Conservation (phyloP, 2,329 filamentous ascomycete genomes). For the Cladophialophora carrionii region DNA sequence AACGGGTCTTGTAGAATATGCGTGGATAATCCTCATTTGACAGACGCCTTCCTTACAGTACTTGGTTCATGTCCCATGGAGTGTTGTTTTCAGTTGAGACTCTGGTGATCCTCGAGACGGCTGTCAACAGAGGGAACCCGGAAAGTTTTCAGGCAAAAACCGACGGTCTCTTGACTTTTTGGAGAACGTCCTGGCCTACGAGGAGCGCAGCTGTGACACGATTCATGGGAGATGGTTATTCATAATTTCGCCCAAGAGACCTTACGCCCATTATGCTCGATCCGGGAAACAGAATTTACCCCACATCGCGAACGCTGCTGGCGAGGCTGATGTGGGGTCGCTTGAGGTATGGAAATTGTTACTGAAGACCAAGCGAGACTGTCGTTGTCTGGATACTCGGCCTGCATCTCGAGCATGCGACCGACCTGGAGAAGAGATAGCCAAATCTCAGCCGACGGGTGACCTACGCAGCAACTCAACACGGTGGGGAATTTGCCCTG, state of each 20-base stretch:
- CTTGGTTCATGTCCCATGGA: neutral
- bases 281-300: conserved; percentile 6
- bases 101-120: neutral
- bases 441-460: neutral
- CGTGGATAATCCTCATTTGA: neutral
- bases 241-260: neutral
- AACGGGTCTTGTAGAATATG: neutral
- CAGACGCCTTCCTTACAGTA: neutral
- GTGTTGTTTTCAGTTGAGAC: neutral
- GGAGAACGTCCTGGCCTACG: neutral
- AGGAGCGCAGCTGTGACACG: neutral
- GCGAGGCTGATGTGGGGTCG: conserved; percentile 23
- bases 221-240: neutral
- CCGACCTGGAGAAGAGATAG: neutral
- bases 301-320: conserved; percentile 6
- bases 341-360: neutral
- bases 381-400: neutral
- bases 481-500: neutral
- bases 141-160: neutral
- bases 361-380: neutral
- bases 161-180: neutral
- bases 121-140: neutral
- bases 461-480: neutral
- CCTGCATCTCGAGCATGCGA: neutral
- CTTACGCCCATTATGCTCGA: neutral